A percentile compares a stretch with the other conserved stretches of the same genome.
Evolutionary conservation across 2,329 filamentous ascomycete species (phyloP).

Genomic region (Myriosclerotinia scirpicola): DNA sequence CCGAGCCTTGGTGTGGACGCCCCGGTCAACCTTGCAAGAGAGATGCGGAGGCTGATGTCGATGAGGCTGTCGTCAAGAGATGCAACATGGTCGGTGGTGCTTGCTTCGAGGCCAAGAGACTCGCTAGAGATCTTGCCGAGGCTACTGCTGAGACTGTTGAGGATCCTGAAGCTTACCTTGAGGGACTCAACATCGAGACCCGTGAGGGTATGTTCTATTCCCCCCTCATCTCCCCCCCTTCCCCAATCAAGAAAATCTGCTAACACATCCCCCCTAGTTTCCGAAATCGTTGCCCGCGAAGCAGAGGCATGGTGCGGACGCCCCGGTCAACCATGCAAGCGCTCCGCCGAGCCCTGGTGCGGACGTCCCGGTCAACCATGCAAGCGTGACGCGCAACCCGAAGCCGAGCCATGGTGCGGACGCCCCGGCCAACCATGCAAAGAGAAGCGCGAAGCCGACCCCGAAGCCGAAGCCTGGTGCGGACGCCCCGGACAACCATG

Average conservation of each 20-base stretch:
- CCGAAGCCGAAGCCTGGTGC: constrained; percentile 25
- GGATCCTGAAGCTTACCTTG: constrained; percentile 14
- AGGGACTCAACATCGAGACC: constrained; percentile 18
- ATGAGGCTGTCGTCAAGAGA: constrained; percentile 20
- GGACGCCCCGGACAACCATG: constrained; percentile 22
- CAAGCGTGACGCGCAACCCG: constrained; percentile 37
- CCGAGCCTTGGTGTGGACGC: constrained; percentile 6
- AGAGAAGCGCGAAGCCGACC: constrained; percentile 24
- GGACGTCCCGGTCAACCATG: constrained; percentile 22
- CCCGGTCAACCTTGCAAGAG: too few relatives aligned
- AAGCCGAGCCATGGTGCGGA: constrained; percentile 30
- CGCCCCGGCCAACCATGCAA: constrained; percentile 31
- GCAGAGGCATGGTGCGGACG: constrained; percentile 23
- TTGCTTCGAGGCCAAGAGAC: constrained; percentile 26
- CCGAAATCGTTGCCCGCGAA: constrained; percentile 22
- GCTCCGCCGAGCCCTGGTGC: constrained; percentile 5
- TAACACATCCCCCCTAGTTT: constrained; percentile 12
- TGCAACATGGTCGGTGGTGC: constrained; percentile 26
- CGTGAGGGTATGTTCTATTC: constrained; percentile 16
- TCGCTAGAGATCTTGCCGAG: constrained; percentile 24
- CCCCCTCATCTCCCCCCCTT: neutral
- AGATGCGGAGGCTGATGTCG: neutral
- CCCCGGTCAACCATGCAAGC: constrained; percentile 17
- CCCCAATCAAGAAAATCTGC: neutral
- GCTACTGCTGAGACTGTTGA: constrained; percentile 8